phyloP scores from a whole-genome alignment of 2,329 filamentous ascomycete genomes.

The Colletotrichum simmondsii region DNA sequence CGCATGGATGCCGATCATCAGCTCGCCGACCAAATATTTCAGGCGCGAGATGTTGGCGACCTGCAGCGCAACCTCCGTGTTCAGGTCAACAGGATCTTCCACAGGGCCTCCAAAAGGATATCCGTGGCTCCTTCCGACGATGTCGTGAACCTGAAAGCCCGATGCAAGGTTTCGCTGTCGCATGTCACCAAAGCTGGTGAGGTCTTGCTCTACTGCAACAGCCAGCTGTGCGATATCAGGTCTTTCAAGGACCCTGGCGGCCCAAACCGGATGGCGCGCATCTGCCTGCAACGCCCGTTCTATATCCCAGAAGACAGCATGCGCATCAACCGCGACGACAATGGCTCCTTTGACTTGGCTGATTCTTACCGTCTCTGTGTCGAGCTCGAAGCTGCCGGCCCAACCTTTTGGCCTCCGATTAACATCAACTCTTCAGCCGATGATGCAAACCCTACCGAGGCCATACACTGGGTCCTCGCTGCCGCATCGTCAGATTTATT shows the following conservation, averaged over 20 bases:
- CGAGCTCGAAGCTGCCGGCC: conserved; percentile 63
- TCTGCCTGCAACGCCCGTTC: conserved; percentile 62
- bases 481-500: conserved; percentile 55
- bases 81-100: conserved; percentile 63
- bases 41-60: conserved; percentile 44
- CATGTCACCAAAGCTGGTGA: conserved; percentile 36
- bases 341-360: conserved; percentile 58
- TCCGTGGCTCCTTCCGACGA: conserved; percentile 40
- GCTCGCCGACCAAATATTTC: conserved; percentile 46
- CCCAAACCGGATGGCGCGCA: conserved; percentile 57
- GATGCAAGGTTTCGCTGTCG: conserved; percentile 56
- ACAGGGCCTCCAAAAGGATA: conserved; percentile 49
- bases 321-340: conserved; percentile 58
- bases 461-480: conserved; percentile 50
- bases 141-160: conserved; percentile 47
- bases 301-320: conserved; percentile 64
- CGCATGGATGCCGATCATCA: conserved; percentile 50
- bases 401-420: conserved; percentile 63
- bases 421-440: conserved; percentile 10
- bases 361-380: conserved; percentile 61
- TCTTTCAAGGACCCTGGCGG: conserved; percentile 60
- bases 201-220: conserved; percentile 61
- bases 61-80: conserved; percentile 59
- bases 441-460: conserved; percentile 28
- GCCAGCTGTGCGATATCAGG: conserved; percentile 63